Evolutionary conservation across 805 yeast genomes (phyloP), one percentile per base, ranked within the genome.

Genomic region (Komagataella kurtzmanii): DNA sequence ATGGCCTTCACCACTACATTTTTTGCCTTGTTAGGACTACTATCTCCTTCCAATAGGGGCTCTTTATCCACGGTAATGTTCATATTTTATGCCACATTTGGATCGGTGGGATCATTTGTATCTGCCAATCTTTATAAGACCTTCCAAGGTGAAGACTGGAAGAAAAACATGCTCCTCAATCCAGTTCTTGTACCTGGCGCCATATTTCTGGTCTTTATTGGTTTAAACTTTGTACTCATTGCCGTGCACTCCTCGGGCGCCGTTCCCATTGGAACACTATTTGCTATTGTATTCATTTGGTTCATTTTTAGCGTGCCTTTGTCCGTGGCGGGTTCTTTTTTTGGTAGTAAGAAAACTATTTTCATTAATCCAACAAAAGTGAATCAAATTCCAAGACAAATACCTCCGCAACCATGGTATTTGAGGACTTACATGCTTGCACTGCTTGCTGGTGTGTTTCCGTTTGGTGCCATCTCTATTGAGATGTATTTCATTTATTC

Each of bases 31-130:
- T 71, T 91, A 44, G 99, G 99, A 6, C 76, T 93, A 58, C 70
- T 91, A 53, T 88, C 97, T 0, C 97, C 97, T 48, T 86, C 96
- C 1, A 90, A 89, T 63, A 81, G 99, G 70, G 99, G 99, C 46
- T 82, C 97, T 1, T 75, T 93, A 56, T 77, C 93, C 3, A 93
- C 99, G 0, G 87, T 88, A 43, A 83, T 88, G 86, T 85, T 93
- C 62, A 75, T 91, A 48, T 67, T 90, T 46, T 90, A 82, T 69
- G 88, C 95, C 1, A 60, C 86, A 45, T 85, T 83, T 62, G 93
- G 97, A 18, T 75, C 81, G 50, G 72, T 86, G 44, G 93, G 97
- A 1, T 88, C 98, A 0, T 91, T 80, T 62, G 80, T 86, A n/a
- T 87, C 97, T 17, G 87, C 95, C 44, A 77, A 82, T 54, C 67